Base-by-base conservation (phyloP, 2,329 filamentous ascomycete species). In the Fusarium odoratissimum region DNA sequence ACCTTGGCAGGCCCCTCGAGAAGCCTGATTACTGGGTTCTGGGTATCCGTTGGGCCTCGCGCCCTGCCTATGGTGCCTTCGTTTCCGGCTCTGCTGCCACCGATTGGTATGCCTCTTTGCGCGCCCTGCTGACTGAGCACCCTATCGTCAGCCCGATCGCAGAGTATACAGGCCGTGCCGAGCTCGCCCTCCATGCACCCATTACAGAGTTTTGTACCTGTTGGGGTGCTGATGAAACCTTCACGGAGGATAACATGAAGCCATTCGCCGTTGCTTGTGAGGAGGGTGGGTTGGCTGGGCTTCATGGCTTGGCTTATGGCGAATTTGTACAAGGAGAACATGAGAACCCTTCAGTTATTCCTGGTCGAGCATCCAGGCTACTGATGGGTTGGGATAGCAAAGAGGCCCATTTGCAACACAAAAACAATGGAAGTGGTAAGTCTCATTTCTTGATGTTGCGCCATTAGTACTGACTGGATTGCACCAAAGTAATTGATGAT, bases 311-410 rank as follows among this genome's bases (percentile, higher is more conserved):
- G 41, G 79, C 77, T 10, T 79, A 76, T 37, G 82, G 80, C 23
- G 76, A 80, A 67, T 81, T 82, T 59, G 75, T 76, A 25, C 74
- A 78, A n/a, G 76, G 79, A 23, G 72, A 76, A 5, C 70, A 80
- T 48, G 75, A 76, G 6, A 74, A 77, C 35, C 77, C 78, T 23
- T 72, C 75, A 21, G 71, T 75, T 16, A 74, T 79, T 30, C 74
- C 77, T 52, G 80, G 77, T 6, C 75, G 74, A 37, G 79, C 80
- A 17, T 80, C 78, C 19, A 74, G 79, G 59, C 71, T 82, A 65
- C 64, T 84, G 30, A 65, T 84, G 41, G 83, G 83, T 9, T 84
- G 83, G 83, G 82, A 84, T 23, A 82, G 79, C 66, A 81, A 78
- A 68, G 80, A 82, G 42, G 82, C 79, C 25, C 83, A 84, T 71